A percentile compares a stretch with the other conserved stretches of the same genome.
Conservation (phyloP, 192 early-diverging fungal genomes). For the Coemansia sp. region DNA sequence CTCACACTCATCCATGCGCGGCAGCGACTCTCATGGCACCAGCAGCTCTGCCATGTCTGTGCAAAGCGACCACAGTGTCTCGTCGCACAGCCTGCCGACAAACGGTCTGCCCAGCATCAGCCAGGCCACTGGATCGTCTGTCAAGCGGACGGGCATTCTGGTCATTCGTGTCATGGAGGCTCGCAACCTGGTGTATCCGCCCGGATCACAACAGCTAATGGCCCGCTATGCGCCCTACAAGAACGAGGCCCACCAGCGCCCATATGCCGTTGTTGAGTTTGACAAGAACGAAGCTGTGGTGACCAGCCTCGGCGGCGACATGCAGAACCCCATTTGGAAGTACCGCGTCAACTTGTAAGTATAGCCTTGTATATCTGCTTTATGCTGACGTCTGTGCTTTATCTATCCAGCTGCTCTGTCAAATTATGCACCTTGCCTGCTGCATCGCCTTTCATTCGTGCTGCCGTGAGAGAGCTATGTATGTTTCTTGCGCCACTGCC, state of each 20-base stretch:
- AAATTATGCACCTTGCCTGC: not conserved
- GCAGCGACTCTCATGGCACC: conserved; percentile 12
- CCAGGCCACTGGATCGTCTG: conserved; percentile 22
- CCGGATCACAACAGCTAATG: conserved; percentile 59
- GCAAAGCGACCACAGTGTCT: conserved; percentile 14
- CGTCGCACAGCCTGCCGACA: conserved; percentile 28
- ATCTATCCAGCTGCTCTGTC: not conserved
- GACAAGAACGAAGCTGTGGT: conserved; percentile 93
- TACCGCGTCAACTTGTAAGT: conserved; percentile 80
- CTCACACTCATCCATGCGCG: conserved; percentile 15
- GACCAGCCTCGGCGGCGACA: conserved; percentile 75
- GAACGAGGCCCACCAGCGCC: conserved; percentile 66
- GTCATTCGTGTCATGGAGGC: conserved; percentile 83
- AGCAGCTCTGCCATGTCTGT: conserved; percentile 17
- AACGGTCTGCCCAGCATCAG: conserved; percentile 48
- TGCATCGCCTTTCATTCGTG: not conserved
- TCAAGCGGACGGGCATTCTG: conserved; percentile 65
- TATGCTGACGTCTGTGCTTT: not conserved
- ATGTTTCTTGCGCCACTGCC: not conserved
- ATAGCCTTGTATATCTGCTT: not conserved
- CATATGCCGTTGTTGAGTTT: conserved; percentile 89
- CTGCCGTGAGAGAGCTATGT: not conserved
- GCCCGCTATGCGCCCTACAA: conserved; percentile 57
- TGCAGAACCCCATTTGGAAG: conserved; percentile 73
- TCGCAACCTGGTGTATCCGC: conserved; percentile 68